Evolutionary conservation across 2,329 filamentous ascomycete species (phyloP).

Genomic region (Bipolaris gigantea): DNA sequence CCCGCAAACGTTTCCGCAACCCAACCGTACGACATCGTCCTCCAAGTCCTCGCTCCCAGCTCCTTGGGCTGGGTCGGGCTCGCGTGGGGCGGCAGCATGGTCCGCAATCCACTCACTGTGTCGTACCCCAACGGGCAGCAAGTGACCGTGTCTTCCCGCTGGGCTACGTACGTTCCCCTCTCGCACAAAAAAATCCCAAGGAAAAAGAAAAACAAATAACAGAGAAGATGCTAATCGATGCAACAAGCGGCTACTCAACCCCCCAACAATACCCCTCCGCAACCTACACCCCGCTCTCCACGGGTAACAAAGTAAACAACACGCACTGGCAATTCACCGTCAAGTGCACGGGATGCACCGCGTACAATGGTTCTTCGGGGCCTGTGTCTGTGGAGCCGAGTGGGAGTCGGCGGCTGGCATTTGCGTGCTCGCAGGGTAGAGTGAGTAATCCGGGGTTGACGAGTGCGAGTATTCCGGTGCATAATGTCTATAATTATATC

Average conservation of each 20-base stretch:
- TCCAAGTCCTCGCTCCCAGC: constrained; percentile 34
- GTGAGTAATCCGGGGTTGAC: constrained; percentile 26
- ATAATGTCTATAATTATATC: constrained; percentile 37
- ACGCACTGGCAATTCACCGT: constrained; percentile 40
- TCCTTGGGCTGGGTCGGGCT: constrained; percentile 36
- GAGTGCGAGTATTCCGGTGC: constrained; percentile 26
- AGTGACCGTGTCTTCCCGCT: constrained; percentile 31
- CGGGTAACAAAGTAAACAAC: constrained; percentile 33
- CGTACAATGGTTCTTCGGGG: constrained; percentile 22
- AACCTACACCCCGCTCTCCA: constrained; percentile 25
- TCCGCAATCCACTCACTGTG: constrained; percentile 37
- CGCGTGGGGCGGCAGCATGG: constrained; percentile 38
- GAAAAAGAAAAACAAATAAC: too few relatives aligned
- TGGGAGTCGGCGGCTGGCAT: constrained; percentile 25
- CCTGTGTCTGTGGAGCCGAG: constrained; percentile 24
- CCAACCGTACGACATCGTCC: constrained; percentile 30
- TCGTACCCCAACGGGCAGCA: constrained; percentile 34
- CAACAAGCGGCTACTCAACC: constrained; percentile 25
- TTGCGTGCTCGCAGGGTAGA: constrained; percentile 26
- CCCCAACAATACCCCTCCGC: constrained; percentile 31
- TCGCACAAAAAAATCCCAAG: too few relatives aligned
- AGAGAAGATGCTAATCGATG: neutral
- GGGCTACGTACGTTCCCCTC: constrained; percentile 30
- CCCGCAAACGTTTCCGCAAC: constrained; percentile 24
- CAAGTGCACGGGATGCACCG: constrained; percentile 37